These are phyloP conservation scores for Porcisia hertigi DNA, from an alignment of 208 protist species.

Conservation along the genomic window DNA sequence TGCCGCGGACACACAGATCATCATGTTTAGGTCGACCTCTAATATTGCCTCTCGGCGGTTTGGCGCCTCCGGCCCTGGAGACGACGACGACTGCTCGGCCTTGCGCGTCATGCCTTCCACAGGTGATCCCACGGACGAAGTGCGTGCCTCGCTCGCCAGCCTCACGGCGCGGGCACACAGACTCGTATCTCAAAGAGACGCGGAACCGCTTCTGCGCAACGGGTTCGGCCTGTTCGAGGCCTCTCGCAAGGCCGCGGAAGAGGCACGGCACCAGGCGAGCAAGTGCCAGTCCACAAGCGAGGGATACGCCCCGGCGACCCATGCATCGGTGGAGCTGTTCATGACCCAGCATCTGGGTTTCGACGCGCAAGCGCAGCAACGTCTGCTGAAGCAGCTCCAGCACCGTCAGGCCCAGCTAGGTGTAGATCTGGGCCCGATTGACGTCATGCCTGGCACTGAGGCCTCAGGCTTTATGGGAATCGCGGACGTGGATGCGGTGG, in stretches of 20 bases:
- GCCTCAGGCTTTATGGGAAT: constrained; percentile 26
- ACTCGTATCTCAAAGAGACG: constrained; percentile 46
- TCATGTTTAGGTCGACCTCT: constrained; percentile 29
- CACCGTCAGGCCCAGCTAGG: constrained; percentile 49
- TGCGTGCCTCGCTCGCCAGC: constrained; percentile 63
- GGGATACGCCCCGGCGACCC: constrained; percentile 38
- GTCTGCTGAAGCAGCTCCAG: constrained; percentile 76
- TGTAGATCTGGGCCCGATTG: constrained; percentile 31
- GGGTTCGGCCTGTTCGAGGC: constrained; percentile 68
- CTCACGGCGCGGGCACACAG: constrained; percentile 74
- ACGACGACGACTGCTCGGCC: constrained; percentile 7
- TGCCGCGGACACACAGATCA: neutral
- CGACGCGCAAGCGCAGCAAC: constrained; percentile 79
- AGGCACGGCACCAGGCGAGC: constrained; percentile 32
- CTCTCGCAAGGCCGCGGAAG: constrained; percentile 48
- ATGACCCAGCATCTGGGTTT: constrained; percentile 82
- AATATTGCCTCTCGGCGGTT: constrained; percentile 13
- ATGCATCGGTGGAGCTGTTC: constrained; percentile 83
- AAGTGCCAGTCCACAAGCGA: constrained; percentile 36
- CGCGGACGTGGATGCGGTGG: constrained; percentile 59
- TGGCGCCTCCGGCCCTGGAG: constrained; percentile 8
- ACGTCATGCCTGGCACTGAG: constrained; percentile 23
- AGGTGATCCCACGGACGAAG: constrained; percentile 54
- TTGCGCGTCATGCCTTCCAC: constrained; percentile 34
- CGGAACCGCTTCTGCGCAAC: constrained; percentile 60